Evolutionary conservation across 2,329 filamentous ascomycete genomes (phyloP).

Genomic region (Pyricularia sp.): DNA sequence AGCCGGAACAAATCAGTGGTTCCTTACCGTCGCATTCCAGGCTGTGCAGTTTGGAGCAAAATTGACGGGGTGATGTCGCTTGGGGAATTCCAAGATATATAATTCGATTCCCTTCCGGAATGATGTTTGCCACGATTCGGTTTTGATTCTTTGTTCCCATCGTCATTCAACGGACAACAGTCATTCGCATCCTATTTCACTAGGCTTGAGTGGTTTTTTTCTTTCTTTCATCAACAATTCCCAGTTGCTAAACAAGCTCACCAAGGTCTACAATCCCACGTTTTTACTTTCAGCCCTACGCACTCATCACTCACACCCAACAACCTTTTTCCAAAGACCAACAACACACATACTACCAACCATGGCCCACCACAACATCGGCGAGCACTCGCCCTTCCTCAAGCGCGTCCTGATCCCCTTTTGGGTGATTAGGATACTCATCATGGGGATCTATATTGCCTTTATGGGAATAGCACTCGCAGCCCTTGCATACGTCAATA

Average conservation of each 20-base stretch:
- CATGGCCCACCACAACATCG: slow-evolving; percentile 18
- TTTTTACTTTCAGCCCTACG: neutral
- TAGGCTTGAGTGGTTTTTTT: neutral
- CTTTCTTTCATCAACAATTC: neutral
- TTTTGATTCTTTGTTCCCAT: neutral
- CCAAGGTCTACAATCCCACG: too few species aligned
- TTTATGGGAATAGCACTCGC: slow-evolving; percentile 14
- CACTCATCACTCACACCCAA: neutral
- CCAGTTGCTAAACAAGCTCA: neutral
- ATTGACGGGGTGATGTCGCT: neutral
- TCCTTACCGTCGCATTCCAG: neutral
- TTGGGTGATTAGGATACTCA: slow-evolving; percentile 21
- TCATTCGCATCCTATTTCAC: neutral
- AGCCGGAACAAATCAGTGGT: neutral
- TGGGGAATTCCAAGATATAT: neutral
- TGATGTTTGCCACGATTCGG: neutral
- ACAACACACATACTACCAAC: slow-evolving; percentile 1
- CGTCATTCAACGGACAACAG: neutral
- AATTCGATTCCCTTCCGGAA: neutral
- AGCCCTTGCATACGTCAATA: slow-evolving; percentile 11
- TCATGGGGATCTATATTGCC: slow-evolving; percentile 18
- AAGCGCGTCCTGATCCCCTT: slow-evolving; percentile 24
- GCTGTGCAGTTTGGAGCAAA: neutral
- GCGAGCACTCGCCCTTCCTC: slow-evolving; percentile 22
- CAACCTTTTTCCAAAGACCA: neutral